These are phyloP conservation scores for Phytophthora niederhauseri DNA, from an alignment of 352 stramenopile species.

Conservation along the genomic window DNA sequence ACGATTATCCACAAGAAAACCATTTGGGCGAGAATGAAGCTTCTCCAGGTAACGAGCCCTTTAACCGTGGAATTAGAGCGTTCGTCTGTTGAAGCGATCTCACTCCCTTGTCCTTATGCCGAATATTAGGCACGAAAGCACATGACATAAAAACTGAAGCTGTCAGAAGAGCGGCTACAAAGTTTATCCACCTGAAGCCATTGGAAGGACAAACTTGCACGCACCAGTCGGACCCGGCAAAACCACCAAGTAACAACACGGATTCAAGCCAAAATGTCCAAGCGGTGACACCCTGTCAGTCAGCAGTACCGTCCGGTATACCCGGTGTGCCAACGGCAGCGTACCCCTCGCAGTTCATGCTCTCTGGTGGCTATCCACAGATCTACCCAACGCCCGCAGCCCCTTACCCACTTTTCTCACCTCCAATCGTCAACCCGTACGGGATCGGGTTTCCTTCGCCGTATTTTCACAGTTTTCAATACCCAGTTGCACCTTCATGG, in stretches of 20 bases:
- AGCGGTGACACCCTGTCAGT: background rate
- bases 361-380: constrained; percentile 10
- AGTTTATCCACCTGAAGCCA: constrained; percentile 11
- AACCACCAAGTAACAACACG: background rate
- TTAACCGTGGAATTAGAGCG: too few relatives aligned
- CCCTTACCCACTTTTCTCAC: constrained; percentile 16
- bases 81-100: background rate
- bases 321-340: background rate
- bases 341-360: constrained; percentile 7
- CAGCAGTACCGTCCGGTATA: background rate
- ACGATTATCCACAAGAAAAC: background rate
- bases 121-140: background rate
- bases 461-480: constrained; percentile 20
- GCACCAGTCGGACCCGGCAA: background rate
- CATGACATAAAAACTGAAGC: constrained; percentile 4
- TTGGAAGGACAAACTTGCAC: background rate
- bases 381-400: constrained; percentile 1
- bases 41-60: background rate
- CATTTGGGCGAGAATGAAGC: background rate
- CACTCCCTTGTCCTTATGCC: background rate
- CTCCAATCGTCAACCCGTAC: constrained; percentile 19
- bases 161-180: constrained; percentile 15
- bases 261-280: constrained; percentile 1
- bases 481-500: constrained; percentile 17
- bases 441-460: constrained; percentile 21